phyloP scores from a whole-genome alignment of 805 yeast genomes.

The Myxozyma geophila region DNA sequence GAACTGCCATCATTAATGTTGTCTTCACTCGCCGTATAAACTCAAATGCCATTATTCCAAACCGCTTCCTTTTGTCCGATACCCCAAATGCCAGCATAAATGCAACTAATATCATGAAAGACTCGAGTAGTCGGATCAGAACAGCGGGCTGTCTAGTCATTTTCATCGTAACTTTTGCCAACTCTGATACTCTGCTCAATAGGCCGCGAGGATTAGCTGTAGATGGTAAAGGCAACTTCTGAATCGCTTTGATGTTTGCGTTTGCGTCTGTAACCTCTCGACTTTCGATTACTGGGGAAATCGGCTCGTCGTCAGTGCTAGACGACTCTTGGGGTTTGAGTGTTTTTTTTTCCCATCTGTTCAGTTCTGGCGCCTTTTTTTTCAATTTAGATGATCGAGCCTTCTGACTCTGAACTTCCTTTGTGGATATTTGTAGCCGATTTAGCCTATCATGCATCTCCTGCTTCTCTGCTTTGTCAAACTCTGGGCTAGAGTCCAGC shows the following conservation, averaged over 20 bases:
- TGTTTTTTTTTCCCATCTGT: neutral
- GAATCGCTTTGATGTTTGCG: too few relatives aligned
- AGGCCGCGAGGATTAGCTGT: neutral
- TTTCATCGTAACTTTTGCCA: neutral
- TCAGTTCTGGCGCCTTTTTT: neutral
- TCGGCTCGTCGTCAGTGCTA: neutral
- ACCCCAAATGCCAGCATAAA: constrained; percentile 17
- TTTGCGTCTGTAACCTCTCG: too few relatives aligned
- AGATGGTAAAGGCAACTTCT: too few relatives aligned
- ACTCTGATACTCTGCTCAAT: neutral
- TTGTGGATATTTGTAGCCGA: neutral
- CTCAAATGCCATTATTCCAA: neutral
- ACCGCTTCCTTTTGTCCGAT: constrained; percentile 19
- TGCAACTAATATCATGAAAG: constrained; percentile 9
- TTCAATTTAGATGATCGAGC: neutral
- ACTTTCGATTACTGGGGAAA: too few relatives aligned
- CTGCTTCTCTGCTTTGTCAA: neutral
- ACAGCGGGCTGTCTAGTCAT: constrained; percentile 10
- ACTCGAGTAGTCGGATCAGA: constrained; percentile 15
- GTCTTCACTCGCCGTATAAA: constrained; percentile 3
- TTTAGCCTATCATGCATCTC: constrained; percentile 4
- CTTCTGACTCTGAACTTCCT: constrained; percentile 7
- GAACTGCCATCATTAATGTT: constrained; percentile 23
- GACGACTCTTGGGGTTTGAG: neutral
- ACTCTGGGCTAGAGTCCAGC: neutral